phyloP scores from a whole-genome alignment of 768 basidiomycete species.

The Serendipita vermifera region DNA sequence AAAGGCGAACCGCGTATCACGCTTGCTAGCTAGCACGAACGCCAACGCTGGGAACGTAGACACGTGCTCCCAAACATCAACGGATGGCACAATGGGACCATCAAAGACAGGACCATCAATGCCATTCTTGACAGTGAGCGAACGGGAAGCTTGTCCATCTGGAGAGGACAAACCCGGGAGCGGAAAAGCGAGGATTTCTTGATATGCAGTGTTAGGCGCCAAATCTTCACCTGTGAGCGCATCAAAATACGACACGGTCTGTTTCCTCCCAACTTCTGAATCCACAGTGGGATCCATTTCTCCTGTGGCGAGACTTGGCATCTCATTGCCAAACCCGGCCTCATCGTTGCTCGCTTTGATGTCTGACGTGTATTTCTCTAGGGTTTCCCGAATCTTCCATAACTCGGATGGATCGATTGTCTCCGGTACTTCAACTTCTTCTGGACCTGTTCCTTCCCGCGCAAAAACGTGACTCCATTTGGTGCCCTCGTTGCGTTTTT shows the following conservation, averaged over 20 bases:
- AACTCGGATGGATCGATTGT: slow-evolving; percentile 79
- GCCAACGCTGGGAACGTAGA: slow-evolving; percentile 82
- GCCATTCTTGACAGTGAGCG: slow-evolving; percentile 55
- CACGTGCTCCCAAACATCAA: slow-evolving; percentile 48
- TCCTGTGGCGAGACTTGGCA: slow-evolving; percentile 73
- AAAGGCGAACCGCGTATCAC: slow-evolving; percentile 75
- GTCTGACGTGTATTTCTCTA: slow-evolving; percentile 75
- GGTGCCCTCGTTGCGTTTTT: slow-evolving; percentile 71
- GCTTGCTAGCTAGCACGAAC: slow-evolving; percentile 89
- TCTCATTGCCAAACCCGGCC: slow-evolving; percentile 42
- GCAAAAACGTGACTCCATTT: slow-evolving; percentile 84
- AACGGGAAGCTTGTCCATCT: slow-evolving; percentile 13
- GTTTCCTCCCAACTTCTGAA: slow-evolving; percentile 50
- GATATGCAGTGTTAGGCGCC: not conserved
- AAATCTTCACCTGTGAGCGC: slow-evolving; percentile 23
- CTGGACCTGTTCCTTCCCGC: slow-evolving; percentile 26
- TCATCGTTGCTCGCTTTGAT: slow-evolving; percentile 45
- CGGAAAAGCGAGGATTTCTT: slow-evolving; percentile 48
- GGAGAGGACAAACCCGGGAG: slow-evolving; percentile 34
- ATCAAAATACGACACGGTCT: slow-evolving; percentile 54
- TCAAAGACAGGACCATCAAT: slow-evolving; percentile 58
- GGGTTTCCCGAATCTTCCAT: slow-evolving; percentile 57
- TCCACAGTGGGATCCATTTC: slow-evolving; percentile 91
- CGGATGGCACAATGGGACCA: slow-evolving; percentile 20
- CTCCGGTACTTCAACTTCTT: slow-evolving; percentile 55